Evolutionary conservation across 2,329 filamentous ascomycete genomes (phyloP).

Genomic region (Trichothecium roseum): DNA sequence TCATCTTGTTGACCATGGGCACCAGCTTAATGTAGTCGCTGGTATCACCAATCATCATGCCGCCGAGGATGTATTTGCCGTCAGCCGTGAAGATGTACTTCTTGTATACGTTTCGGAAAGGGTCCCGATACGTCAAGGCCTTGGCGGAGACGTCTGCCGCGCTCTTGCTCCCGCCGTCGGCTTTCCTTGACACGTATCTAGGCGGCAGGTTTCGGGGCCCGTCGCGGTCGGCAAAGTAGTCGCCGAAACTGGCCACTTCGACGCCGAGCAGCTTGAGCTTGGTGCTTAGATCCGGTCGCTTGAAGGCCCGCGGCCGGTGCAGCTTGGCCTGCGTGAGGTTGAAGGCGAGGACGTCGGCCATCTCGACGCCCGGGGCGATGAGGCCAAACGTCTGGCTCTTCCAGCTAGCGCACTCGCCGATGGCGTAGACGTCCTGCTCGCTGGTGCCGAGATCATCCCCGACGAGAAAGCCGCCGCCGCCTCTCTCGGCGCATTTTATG

Average conservation of each 20-base stretch:
- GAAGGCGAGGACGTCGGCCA: slow-evolving; percentile 85
- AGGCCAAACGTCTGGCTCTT: slow-evolving; percentile 77
- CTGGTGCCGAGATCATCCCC: slow-evolving; percentile 60
- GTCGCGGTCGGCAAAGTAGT: slow-evolving; percentile 85
- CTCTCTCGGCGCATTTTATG: slow-evolving; percentile 58
- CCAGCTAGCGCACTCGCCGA: slow-evolving; percentile 89
- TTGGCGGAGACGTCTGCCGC: slow-evolving; percentile 44
- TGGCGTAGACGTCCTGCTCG: slow-evolving; percentile 64
- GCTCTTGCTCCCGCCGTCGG: not conserved
- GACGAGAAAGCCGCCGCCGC: slow-evolving; percentile 59
- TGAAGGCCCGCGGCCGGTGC: slow-evolving; percentile 61
- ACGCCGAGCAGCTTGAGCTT: slow-evolving; percentile 85
- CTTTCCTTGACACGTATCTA: slow-evolving; percentile 26
- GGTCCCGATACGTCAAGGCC: slow-evolving; percentile 78
- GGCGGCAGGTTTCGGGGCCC: slow-evolving; percentile 67
- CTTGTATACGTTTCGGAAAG: slow-evolving; percentile 82
- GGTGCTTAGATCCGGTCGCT: slow-evolving; percentile 77
- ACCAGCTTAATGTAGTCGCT: slow-evolving; percentile 84
- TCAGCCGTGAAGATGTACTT: slow-evolving; percentile 88
- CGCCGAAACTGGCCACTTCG: slow-evolving; percentile 85
- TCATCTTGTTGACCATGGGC: slow-evolving; percentile 76
- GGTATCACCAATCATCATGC: slow-evolving; percentile 95
- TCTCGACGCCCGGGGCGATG: slow-evolving; percentile 82
- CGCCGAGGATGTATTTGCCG: slow-evolving; percentile 83
- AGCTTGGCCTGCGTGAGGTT: slow-evolving; percentile 77